Base-by-base conservation (phyloP, 495 filamentous ascomycete species). In the Xylaria intraflava region DNA sequence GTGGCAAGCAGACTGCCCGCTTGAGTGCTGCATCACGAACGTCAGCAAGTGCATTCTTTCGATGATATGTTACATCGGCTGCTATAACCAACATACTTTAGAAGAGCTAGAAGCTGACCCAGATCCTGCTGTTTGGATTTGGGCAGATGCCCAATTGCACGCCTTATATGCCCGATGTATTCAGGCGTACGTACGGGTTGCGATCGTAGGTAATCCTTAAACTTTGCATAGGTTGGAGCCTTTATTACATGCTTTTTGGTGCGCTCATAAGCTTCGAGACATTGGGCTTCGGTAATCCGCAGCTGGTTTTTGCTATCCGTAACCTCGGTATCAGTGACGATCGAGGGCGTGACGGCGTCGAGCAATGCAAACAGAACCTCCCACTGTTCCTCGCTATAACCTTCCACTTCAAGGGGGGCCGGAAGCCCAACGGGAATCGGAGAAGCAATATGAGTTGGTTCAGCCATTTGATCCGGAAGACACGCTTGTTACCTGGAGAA, bases 1-100 rank as follows among this genome's bases (percentile, higher is more conserved):
- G 87, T 90, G 17, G 84, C 65, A 14, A 87, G 65, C 14, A 88
- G 64, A 30, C 82, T 88, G 8, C 86, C 87, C 0, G 82, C 69
- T n/a, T 76, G 76, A 26, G 86, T 86, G 54, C 86, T 91, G 62
- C 36, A 35, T n/a, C 45, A 36, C 6, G 35, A 42, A 19, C 7
- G 45, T 55, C 52, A 55, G 17, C 12, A 23, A 19, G 10, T 24
- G 7, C 22, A 3, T 14, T 35, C 12, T 17, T 7, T 3, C 23
- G 10, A 16, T 23, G 7, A 20, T 26, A 7, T 1, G 14, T 17
- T 1, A 26, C 11, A 14, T 14, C 33, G 12, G 33, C 22, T 7
- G 6, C 26, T 35, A 30, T 31, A 12, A 12, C 8, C 5, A 17
- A 41, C 58, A 53, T 59, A 72, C 69, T 49, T 54, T n/a, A 75